Base-by-base conservation (phyloP, 352 stramenopile genomes). In the Globisporangium radiosum region DNA sequence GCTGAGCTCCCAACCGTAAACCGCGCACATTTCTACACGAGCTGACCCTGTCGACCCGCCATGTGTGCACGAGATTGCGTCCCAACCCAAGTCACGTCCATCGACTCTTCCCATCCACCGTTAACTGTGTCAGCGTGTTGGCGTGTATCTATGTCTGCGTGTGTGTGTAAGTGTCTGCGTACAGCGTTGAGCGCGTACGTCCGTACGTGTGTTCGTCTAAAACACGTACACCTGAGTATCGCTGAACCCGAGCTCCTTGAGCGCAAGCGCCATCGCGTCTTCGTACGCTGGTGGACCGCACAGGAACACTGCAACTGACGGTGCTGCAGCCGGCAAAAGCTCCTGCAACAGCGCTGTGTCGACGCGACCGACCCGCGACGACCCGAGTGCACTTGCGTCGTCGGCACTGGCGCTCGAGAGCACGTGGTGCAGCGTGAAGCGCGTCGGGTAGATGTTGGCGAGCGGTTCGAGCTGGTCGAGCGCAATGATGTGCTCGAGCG, bases 221-320 rank as follows among this genome's bases (percentile, higher is more conserved):
- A 90, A 90, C 15, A 77, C 68, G 61, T 90, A 85, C 19, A 92
- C 72, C 55, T 90, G 81, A 33, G 63, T 65, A 10, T 75, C 67
- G 9, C 64, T 55, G 49, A 78, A 92, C 42, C 75, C 63, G 13
- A 91, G 66, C 7, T 70, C 64, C 15, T 65, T 73, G 43, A 92
- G 64, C 47, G 78, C 70, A 0, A 36, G 19, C 6, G 54, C 61
- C 13, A 94, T 68, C 13, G 75, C 70, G 56, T 89, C 75, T 40
- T 94, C 82, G 67, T 92, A 94, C 50, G 69, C 64, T 1, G 80
- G 81, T 10, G 85, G 81, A 4, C 85, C 85, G 52, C 82, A 94
- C 45, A 90, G 71, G 57, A 94, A 87, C 42, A 72, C 76, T 38
- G 78, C 84, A 36, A 88, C 69, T 5, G 76, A 61, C 8, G 72